Base-by-base conservation (phyloP, 1,139 yeast genomes). In the Candida buenavistaensis region DNA sequence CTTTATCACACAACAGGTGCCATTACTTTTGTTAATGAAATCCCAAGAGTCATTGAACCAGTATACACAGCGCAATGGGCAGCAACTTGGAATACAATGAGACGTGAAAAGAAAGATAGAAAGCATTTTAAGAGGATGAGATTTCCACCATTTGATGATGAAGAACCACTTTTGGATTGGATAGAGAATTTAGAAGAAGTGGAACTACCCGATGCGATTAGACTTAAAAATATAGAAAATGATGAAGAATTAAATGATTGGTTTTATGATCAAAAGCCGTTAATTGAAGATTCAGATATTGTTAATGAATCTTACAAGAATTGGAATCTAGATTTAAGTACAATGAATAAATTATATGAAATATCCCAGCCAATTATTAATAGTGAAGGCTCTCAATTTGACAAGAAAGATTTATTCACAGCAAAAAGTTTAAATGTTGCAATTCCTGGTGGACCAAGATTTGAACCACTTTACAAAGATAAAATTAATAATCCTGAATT, bases 81-180 rank as follows among this genome's bases (percentile, higher is more conserved):
- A 1, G 72, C 95, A 0, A 74, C 81, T 64, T 92, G 98, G 97
- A 65, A 78, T 12, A 80, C 82, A 58, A 92, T 94, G 99, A 75
- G 97, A 51, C 71, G 92, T 36, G 98, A 92, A 54, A 92, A 94
- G 54, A 75, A 95, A 39, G 97, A 90, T 54, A 72, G 98, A 45
- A 71, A 80, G 27, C 95, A 87, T 54, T 92, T 94, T 60, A 84
- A 88, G 50, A 73, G 99, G 48, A 82, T 92, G 85, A 72, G 89
- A 37, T 85, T 92, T 48, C 99, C 99, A 1, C 92, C 96, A 0
- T 89, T 92, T 62, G 98, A 94, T 59, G 99, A 94, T 54, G 98
- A 94, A 55, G 97, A 90, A 55, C 96, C 97, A 0, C 95, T 95
- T 1, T 57, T 90, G 27, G 80, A 83, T 42, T 92, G 89, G 82